phyloP scores from a whole-genome alignment of 805 yeast genomes.

The Cyberlindnera mississippiensis region DNA sequence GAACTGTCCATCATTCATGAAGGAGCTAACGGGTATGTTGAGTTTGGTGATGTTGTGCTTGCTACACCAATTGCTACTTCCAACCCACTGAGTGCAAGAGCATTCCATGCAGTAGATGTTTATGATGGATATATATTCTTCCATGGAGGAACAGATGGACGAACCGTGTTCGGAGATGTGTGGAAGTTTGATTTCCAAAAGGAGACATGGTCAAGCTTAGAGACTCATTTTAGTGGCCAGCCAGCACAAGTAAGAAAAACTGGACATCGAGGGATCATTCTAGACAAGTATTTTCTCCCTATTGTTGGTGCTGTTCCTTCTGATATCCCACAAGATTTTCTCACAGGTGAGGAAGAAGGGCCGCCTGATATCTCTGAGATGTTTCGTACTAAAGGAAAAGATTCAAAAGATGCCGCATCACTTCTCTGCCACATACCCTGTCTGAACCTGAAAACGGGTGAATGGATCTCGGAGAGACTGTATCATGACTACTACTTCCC shows the following conservation, averaged over 20 bases:
- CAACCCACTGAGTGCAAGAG: constrained; percentile 27
- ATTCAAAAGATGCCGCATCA: not conserved
- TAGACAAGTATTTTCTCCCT: constrained; percentile 21
- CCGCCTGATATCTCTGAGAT: constrained; percentile 17
- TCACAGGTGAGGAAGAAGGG: too few relatives aligned
- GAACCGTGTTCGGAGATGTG: constrained; percentile 40
- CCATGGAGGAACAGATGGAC: constrained; percentile 36
- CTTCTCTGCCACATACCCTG: constrained; percentile 2
- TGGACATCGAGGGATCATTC: constrained; percentile 15
- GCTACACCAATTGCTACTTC: constrained; percentile 31
- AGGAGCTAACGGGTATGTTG: constrained; percentile 33
- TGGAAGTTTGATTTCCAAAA: constrained; percentile 47
- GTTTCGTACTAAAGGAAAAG: too few relatives aligned
- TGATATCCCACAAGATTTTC: not conserved
- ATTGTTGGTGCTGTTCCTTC: constrained; percentile 3
- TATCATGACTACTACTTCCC: constrained; percentile 9
- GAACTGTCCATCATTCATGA: constrained; percentile 35
- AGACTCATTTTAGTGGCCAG: constrained; percentile 26
- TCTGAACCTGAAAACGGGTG: not conserved
- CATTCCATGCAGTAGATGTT: constrained; percentile 31
- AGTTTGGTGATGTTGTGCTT: constrained; percentile 34
- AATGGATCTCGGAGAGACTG: constrained; percentile 8
- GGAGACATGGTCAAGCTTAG: constrained; percentile 37
- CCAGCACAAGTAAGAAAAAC: constrained; percentile 16
- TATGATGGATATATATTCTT: constrained; percentile 16